Evolutionary conservation across 768 basidiomycete genomes (phyloP).

Genomic region (Kwoniella bestiolae): DNA sequence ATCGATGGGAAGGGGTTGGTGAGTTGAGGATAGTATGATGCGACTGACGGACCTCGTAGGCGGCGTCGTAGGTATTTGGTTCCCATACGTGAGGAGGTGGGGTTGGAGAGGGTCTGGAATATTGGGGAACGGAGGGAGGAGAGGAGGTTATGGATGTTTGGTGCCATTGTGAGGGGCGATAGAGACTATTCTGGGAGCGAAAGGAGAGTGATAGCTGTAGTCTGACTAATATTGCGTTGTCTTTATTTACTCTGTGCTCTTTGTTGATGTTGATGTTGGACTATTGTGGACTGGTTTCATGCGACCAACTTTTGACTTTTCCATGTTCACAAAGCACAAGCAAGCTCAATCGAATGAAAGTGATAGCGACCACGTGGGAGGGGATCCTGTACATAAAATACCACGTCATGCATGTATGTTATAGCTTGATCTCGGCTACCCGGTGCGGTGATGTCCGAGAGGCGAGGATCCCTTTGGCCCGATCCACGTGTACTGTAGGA

Average conservation of each 20-base stretch:
- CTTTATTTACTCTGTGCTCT: too few relatives aligned
- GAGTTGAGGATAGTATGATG: slow-evolving; percentile 63
- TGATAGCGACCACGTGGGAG: background rate
- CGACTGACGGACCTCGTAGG: slow-evolving; percentile 83
- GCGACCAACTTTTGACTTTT: background rate
- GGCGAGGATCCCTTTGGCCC: background rate
- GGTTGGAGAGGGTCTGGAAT: slow-evolving; percentile 89
- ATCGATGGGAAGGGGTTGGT: slow-evolving; percentile 25
- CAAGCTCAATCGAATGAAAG: background rate
- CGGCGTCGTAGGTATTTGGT: slow-evolving; percentile 85
- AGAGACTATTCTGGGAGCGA: background rate
- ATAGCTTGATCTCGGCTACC: background rate
- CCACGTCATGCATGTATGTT: background rate
- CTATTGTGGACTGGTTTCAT: background rate
- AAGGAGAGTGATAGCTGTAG: background rate
- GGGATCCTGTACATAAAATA: background rate
- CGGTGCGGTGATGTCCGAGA: background rate
- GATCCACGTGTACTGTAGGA: background rate
- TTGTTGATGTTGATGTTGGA: too few relatives aligned
- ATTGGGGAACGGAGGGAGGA: slow-evolving; percentile 59
- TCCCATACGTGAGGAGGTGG: slow-evolving; percentile 76
- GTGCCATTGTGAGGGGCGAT: slow-evolving; percentile 13
- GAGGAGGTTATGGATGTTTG: slow-evolving; percentile 36
- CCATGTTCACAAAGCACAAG: background rate
- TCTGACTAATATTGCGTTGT: too few relatives aligned